A percentile compares a stretch with the other conserved stretches of the same genome.
Evolutionary conservation across 805 yeast species (phyloP).

Genomic region (Metschnikowia borealis): DNA sequence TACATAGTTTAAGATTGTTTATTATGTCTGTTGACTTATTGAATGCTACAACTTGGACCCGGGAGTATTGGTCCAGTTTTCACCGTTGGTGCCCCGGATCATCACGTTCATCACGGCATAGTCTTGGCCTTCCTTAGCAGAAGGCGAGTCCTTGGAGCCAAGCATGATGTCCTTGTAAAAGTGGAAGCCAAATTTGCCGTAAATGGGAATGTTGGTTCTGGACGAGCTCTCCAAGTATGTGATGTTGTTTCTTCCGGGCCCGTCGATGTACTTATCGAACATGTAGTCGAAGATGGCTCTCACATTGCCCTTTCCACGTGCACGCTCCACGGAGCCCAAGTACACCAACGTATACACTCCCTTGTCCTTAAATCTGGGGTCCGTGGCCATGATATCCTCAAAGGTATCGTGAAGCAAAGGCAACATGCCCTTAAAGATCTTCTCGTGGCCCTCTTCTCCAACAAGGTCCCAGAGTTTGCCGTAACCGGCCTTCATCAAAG

Average conservation of each 20-base stretch:
- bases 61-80: constrained; percentile 23
- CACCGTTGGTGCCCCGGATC: constrained; percentile 37
- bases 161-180: constrained; percentile 47
- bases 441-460: constrained; percentile 45
- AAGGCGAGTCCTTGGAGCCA: constrained; percentile 25
- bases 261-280: constrained; percentile 45
- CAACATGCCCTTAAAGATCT: constrained; percentile 49
- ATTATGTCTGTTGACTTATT: neutral
- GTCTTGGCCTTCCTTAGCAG: constrained; percentile 34
- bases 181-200: constrained; percentile 48
- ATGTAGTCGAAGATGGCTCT: constrained; percentile 47
- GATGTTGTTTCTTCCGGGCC: constrained; percentile 27
- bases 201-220: constrained; percentile 46
- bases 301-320: constrained; percentile 57
- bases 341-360: constrained; percentile 43
- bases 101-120: constrained; percentile 43
- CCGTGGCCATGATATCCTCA: constrained; percentile 41
- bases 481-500: constrained; percentile 50
- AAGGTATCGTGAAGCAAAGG: constrained; percentile 48
- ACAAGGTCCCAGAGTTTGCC: constrained; percentile 47
- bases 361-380: constrained; percentile 34
- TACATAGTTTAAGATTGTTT: constrained; percentile 3
- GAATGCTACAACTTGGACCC: constrained; percentile 11
- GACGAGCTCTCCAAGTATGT: constrained; percentile 51
- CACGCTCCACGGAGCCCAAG: constrained; percentile 39